phyloP scores from a whole-genome alignment of 116 monocot genomes.

The Dioscorea cayenensis region DNA sequence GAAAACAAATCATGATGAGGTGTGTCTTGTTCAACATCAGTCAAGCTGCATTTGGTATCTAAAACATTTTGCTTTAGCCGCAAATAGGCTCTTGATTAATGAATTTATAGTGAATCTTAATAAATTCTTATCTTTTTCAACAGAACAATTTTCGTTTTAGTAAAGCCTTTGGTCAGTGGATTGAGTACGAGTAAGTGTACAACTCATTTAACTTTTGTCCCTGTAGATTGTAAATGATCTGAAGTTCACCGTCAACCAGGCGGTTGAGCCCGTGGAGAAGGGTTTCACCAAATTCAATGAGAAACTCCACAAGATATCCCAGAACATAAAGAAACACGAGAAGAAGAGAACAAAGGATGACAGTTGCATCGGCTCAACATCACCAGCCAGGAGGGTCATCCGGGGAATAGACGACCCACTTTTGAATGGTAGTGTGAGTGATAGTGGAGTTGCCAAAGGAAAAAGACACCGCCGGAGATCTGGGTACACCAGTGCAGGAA shows the following conservation, averaged over 20 bases:
- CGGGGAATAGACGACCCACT: conserved; percentile 92
- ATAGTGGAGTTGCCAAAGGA: conserved; percentile 29
- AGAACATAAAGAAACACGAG: conserved; percentile 88
- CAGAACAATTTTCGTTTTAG: neutral
- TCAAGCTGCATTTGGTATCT: no score
- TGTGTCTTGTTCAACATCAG: no score
- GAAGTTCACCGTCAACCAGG: conserved; percentile 90
- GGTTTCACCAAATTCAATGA: conserved; percentile 74
- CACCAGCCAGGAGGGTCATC: conserved; percentile 41
- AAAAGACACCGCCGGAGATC: conserved; percentile 40
- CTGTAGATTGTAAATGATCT: conserved; percentile 88
- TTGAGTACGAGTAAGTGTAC: neutral
- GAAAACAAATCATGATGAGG: no score
- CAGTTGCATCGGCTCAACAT: conserved; percentile 56
- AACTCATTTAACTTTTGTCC: neutral
- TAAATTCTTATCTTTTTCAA: neutral
- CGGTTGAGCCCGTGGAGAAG: conserved; percentile 93
- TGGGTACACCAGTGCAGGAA: conserved; percentile 66
- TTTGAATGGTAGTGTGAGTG: conserved; percentile 54
- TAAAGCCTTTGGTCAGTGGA: neutral
- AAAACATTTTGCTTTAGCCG: no score
- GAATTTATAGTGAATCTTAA: neutral
- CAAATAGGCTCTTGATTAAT: no score
- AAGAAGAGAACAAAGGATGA: conserved; percentile 90
- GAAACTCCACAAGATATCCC: conserved; percentile 88